Evolutionary conservation across 192 early-diverging fungal genomes (phyloP), one percentile per base, ranked within the genome.

Genomic region (Coemansia nantahalensis): DNA sequence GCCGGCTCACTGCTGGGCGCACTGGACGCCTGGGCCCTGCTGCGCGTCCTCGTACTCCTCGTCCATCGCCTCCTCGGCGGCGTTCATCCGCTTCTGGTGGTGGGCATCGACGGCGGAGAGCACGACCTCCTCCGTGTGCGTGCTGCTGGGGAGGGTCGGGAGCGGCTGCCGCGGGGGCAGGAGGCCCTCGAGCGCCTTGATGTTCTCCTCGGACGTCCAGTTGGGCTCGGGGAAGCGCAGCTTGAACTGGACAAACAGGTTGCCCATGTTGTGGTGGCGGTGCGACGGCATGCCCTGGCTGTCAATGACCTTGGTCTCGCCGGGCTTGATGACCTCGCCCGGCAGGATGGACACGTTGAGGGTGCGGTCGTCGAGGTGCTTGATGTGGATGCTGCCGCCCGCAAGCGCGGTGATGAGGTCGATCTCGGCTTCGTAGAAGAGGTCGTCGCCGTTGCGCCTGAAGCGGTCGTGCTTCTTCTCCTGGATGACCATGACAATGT

Each of bases 281-380:
- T 91, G 86, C 51, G 83, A 83, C 46, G 97, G 97, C 93, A 99
- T 97, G 48, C 97, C 97, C 81, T 99, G 92, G 59, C 82, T 80
- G 48, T 71, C 75, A 41, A 97, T 85, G 42, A 82, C 80, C 84
- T 98, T 99, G 55, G 84, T 64, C 45, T 92, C 86, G 56, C 90
- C 91, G 36, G 92, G 93, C 79, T 90, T 93, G 70, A 99, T 92
- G 34, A 84, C 84, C 72, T 99, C 97, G 35, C 94, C 94, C 23
- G 94, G 93, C 18, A 94, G 64, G 47, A 99, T 91, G 56, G 80
- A 80, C 21, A 99, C 94, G 38, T 90, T 38, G 31, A 99, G 78
- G 7, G 89, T 62, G 43, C 94, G 86, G 56, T 95, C 90, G 54
- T 99, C 97, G 39, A 99, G 66, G 74, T 99, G 97, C 56, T 83